Base-by-base conservation (phyloP, 495 filamentous ascomycete species). In the Hypoxylon perforatum region DNA sequence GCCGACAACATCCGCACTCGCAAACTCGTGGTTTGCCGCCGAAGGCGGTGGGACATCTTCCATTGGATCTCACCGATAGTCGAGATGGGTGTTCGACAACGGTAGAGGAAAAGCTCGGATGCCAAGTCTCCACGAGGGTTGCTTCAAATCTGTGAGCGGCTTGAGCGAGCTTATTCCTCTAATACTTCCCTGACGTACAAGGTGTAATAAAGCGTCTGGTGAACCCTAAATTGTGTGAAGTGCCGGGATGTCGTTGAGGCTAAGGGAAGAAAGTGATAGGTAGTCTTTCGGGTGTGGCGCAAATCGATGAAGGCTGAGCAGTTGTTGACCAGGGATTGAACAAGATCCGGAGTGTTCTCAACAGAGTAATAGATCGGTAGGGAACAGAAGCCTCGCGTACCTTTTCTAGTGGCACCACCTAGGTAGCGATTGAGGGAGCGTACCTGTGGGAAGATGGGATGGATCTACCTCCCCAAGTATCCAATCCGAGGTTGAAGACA, bases 21-120 rank as follows among this genome's bases (percentile, higher is more conserved):
- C 62, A 62, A 69, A 73, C 65, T 82, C 78, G 65, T 50, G 63
- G 65, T 69, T 67, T 65, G 70, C 57, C 56, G 74, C 72, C 22
- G 68, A 61, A 19, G 75, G 72, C 52, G 57, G 70, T 57, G 73
- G 61, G 60, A 74, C 70, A 73, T 82, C 78, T 72, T 76, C 77
- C 80, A 82, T 82, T 52, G 67, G 67, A 38, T 59, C 60, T 66
- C 57, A 59, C 58, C 67, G 58, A 28, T 51, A 28, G 53, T 30
- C 49, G 60, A 59, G 41, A 59, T 53, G 17, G 21, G 22, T 22
- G 44, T 66, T 66, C 52, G 53, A 61, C 19, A 22, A 59, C 47
- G 47, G 48, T 30, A 49, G 57, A 72, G 57, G 55, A 47, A 41
- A 41, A 62, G 28, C 51, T 61, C 25, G 66, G 46, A 39, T 42